Evolutionary conservation across 1,284 basidiomycete species (phyloP).

Genomic region (Filobasidium uniguttulatum): DNA sequence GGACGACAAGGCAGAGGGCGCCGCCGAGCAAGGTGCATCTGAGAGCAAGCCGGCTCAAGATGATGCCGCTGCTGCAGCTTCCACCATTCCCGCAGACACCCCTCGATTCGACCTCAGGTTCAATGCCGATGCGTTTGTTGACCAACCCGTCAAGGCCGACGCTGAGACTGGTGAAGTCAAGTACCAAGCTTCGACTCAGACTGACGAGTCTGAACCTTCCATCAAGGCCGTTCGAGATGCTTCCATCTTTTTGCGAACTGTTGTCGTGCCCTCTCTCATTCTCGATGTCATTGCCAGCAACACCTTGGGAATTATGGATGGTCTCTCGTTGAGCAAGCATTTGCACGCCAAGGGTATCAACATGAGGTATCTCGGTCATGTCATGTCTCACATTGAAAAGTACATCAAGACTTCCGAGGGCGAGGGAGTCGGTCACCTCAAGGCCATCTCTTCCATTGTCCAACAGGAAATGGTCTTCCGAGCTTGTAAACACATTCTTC

Average conservation of each 20-base stretch:
- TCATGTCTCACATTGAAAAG: constrained; percentile 36
- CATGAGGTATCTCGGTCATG: constrained; percentile 44
- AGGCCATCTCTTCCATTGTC: constrained; percentile 34
- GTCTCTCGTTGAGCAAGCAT: constrained; percentile 39
- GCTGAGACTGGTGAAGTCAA: constrained; percentile 14
- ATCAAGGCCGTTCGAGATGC: constrained; percentile 44
- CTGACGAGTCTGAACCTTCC: constrained; percentile 40
- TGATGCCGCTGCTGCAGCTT: constrained; percentile 30
- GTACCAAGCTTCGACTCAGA: constrained; percentile 24
- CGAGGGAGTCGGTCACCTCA: constrained; percentile 26
- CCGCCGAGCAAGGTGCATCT: constrained; percentile 2
- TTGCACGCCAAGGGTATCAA: constrained; percentile 47
- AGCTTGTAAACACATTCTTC: constrained; percentile 43
- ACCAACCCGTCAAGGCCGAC: constrained; percentile 27
- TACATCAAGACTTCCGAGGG: constrained; percentile 32
- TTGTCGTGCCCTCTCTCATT: constrained; percentile 40
- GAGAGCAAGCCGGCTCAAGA: constrained; percentile 32
- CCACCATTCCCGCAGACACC: constrained; percentile 21
- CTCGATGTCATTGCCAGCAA: constrained; percentile 41
- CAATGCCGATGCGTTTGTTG: constrained; percentile 48
- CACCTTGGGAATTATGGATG: constrained; percentile 41
- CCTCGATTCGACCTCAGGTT: constrained; percentile 41
- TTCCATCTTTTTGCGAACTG: constrained; percentile 40
- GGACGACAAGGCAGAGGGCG: constrained; percentile 13
- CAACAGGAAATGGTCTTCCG: constrained; percentile 46